Percentiles rank a stretch among this genome's conserved stretches.
phyloP scores from a whole-genome alignment of 768 basidiomycete species.

The Termitomyces heimii region DNA sequence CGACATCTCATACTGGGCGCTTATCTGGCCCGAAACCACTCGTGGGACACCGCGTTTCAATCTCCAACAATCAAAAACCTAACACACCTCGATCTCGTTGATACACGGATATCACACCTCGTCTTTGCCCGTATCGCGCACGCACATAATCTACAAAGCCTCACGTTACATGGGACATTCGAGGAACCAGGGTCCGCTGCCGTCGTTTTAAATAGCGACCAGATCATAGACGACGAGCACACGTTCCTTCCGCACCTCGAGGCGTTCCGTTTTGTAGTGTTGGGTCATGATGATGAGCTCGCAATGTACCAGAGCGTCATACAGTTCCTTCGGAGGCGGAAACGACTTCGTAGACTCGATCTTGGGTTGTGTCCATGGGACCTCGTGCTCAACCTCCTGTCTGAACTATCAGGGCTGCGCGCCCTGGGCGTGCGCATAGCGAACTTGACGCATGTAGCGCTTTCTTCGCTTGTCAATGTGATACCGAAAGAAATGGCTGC shows the following conservation, averaged over 20 bases:
- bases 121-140: conserved; percentile 60
- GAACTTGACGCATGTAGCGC: conserved; percentile 33
- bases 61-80: conserved; percentile 58
- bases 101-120: conserved; percentile 59
- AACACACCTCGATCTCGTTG: conserved; percentile 65
- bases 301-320: conserved; percentile 48
- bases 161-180: conserved; percentile 63
- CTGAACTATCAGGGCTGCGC: conserved; percentile 43
- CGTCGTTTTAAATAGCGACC: conserved; percentile 57
- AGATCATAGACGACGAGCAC: conserved; percentile 50
- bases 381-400: conserved; percentile 43
- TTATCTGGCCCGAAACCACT: conserved; percentile 58
- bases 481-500: conserved; percentile 46
- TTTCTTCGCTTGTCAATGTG: conserved; percentile 31
- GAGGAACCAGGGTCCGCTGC: conserved; percentile 52
- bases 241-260: conserved; percentile 59
- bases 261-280: conserved; percentile 56
- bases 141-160: conserved; percentile 52
- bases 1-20: conserved; percentile 63
- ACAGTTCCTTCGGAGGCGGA: conserved; percentile 44
- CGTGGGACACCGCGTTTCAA: conserved; percentile 63
- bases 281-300: conserved; percentile 55
- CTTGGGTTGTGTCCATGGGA: conserved; percentile 66
- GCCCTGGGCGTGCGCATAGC: conserved; percentile 55
- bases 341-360: conserved; percentile 48